These are phyloP conservation scores for Pyrenophora graminea DNA, from an alignment of 2,329 filamentous ascomycete species.

Conservation along the genomic window DNA sequence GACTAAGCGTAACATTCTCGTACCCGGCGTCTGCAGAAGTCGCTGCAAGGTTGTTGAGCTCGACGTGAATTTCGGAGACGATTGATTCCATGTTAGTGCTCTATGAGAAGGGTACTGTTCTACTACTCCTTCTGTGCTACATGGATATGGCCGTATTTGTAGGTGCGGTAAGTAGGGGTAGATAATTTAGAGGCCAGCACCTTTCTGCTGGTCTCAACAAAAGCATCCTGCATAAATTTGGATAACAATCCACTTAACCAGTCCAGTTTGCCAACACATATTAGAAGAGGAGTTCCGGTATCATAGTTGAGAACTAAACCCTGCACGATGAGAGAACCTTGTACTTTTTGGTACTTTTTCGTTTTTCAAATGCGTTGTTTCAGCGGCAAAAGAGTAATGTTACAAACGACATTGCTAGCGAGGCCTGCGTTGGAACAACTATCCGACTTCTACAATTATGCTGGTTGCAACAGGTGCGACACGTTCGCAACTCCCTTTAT, in stretches of 20 bases:
- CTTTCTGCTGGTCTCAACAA: constrained; percentile 3
- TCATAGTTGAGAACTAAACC: neutral
- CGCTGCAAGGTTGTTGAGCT: neutral
- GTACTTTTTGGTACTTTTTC: too few species aligned
- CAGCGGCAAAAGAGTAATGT: too few species aligned
- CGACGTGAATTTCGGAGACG: neutral
- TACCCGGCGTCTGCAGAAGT: neutral
- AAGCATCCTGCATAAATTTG: constrained; percentile 4
- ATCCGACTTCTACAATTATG: too few species aligned
- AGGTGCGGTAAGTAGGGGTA: neutral
- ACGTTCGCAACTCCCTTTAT: constrained; percentile 7
- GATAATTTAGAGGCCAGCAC: constrained; percentile 1
- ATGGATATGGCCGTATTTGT: constrained; percentile 1
- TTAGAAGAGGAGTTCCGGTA: constrained; percentile 5
- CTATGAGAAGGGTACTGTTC: constrained; percentile 1
- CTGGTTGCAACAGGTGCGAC: neutral
- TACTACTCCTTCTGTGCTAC: neutral
- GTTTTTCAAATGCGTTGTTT: too few species aligned
- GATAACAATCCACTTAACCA: constrained; percentile 8
- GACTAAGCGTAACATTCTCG: constrained; percentile 7
- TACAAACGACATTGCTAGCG: too few species aligned
- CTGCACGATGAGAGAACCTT: too few species aligned
- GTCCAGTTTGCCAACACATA: constrained; percentile 5
- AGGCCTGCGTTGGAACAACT: too few species aligned
- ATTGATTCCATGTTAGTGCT: constrained; percentile 3